Evolutionary conservation across 2,329 filamentous ascomycete species (phyloP).

Genomic region (Fusarium zealandicum): DNA sequence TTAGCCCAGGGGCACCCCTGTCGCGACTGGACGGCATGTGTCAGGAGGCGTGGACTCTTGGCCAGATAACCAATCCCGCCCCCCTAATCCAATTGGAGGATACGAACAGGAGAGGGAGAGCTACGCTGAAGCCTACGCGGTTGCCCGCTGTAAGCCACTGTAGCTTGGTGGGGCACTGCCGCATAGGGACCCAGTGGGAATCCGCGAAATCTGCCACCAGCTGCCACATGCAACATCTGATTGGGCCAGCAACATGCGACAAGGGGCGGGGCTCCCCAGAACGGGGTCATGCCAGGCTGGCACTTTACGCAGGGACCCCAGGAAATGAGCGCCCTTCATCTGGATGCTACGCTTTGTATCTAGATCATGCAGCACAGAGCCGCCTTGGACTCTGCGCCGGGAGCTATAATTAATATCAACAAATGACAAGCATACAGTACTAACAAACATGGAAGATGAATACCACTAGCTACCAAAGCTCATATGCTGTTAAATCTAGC

Average conservation of each 20-base stretch:
- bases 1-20: slow-evolving; percentile 39
- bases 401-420: too few species aligned
- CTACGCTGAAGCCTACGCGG: slow-evolving; percentile 13
- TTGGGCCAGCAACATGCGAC: slow-evolving; percentile 17
- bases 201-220: slow-evolving; percentile 15
- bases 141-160: slow-evolving; percentile 10
- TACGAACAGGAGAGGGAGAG: slow-evolving; percentile 10
- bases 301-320: slow-evolving; percentile 26
- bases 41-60: slow-evolving; percentile 37
- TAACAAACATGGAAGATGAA: too few species aligned
- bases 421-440: too few species aligned
- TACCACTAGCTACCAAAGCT: too few species aligned
- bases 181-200: slow-evolving; percentile 8
- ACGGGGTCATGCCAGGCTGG: slow-evolving; percentile 33
- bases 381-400: too few species aligned
- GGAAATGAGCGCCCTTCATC: slow-evolving; percentile 25
- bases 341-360: slow-evolving; percentile 11
- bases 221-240: slow-evolving; percentile 2
- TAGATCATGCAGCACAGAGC: neutral
- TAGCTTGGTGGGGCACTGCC: slow-evolving; percentile 24
- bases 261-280: slow-evolving; percentile 22
- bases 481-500: neutral
- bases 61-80: too few species aligned
- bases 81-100: neutral
- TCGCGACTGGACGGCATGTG: slow-evolving; percentile 45